A percentile compares a stretch with the other conserved stretches of the same genome.
Conservation (phyloP, 371 early-diverging fungal species). For the Phascolomyces articulosus region DNA sequence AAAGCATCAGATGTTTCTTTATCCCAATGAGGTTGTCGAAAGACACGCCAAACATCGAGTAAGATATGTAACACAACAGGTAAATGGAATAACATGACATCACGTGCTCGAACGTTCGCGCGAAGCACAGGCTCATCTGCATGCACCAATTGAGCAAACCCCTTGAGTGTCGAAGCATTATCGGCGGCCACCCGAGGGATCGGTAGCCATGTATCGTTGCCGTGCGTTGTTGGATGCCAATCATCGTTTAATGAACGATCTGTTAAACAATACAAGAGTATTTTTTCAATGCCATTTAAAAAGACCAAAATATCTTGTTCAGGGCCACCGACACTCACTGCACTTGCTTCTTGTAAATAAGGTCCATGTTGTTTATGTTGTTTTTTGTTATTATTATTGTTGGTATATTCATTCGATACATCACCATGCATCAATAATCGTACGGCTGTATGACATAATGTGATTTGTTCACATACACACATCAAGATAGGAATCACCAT, state of each 20-base stretch:
- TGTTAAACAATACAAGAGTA: constrained; percentile 64
- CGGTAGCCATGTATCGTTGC: constrained; percentile 13
- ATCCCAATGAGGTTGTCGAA: constrained; percentile 40
- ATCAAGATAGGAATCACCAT: constrained; percentile 67
- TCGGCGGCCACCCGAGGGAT: constrained; percentile 27
- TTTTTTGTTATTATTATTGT: background rate
- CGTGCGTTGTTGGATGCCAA: constrained; percentile 26
- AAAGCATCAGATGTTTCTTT: constrained; percentile 18
- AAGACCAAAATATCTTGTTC: constrained; percentile 63
- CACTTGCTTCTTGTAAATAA: constrained; percentile 20
- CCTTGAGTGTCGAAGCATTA: constrained; percentile 27
- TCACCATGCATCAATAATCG: constrained; percentile 39
- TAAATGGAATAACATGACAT: constrained; percentile 53
- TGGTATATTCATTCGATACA: background rate
- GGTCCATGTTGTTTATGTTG: constrained; percentile 8
- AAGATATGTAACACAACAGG: constrained; percentile 58
- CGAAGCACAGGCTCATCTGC: background rate
- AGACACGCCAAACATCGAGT: constrained; percentile 56
- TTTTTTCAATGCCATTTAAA: constrained; percentile 65
- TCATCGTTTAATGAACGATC: constrained; percentile 44
- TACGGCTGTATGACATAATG: constrained; percentile 43
- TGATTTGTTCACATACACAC: constrained; percentile 66
- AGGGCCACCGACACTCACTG: constrained; percentile 25
- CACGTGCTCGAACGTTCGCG: constrained; percentile 37
- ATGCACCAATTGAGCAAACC: constrained; percentile 37